These are phyloP conservation scores for Daldinia childiae DNA, from an alignment of 495 filamentous ascomycete genomes.

Conservation along the genomic window DNA sequence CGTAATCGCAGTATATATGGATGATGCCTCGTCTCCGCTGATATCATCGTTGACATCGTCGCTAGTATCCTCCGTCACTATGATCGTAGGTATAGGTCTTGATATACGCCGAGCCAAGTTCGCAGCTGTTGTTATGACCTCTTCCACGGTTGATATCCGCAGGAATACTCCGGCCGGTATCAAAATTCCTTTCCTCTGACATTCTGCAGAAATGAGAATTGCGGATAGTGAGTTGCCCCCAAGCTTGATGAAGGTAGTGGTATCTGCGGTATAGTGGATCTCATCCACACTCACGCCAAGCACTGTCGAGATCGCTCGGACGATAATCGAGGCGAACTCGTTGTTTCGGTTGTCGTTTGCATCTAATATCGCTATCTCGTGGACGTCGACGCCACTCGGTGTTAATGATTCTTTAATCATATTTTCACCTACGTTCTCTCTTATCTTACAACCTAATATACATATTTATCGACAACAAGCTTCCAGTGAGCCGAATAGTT, in stretches of 20 bases:
- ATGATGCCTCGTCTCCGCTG: not conserved
- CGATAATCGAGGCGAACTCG: not conserved
- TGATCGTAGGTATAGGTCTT: not conserved
- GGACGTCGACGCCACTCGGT: not conserved
- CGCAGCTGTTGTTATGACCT: not conserved
- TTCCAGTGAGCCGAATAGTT: not conserved
- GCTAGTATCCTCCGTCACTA: not conserved
- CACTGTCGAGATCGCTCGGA: not conserved
- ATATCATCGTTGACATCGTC: not conserved
- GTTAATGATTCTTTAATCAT: not conserved
- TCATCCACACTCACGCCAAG: not conserved
- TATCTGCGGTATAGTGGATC: not conserved
- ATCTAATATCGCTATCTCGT: not conserved
- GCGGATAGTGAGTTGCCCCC: not conserved
- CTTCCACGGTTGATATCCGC: not conserved
- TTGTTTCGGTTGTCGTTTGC: not conserved
- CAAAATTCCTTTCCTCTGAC: not conserved
- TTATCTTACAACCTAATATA: not conserved
- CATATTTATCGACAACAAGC: not conserved
- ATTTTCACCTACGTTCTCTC: not conserved
- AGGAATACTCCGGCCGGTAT: not conserved
- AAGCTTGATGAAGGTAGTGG: not conserved
- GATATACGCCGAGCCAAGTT: not conserved
- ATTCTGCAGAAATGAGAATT: not conserved
- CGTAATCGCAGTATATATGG: not conserved